Percentiles rank a stretch among this genome's conserved stretches.
Evolutionary conservation across 495 filamentous ascomycete genomes (phyloP).

Genomic region (Hypoxylon fragiforme): DNA sequence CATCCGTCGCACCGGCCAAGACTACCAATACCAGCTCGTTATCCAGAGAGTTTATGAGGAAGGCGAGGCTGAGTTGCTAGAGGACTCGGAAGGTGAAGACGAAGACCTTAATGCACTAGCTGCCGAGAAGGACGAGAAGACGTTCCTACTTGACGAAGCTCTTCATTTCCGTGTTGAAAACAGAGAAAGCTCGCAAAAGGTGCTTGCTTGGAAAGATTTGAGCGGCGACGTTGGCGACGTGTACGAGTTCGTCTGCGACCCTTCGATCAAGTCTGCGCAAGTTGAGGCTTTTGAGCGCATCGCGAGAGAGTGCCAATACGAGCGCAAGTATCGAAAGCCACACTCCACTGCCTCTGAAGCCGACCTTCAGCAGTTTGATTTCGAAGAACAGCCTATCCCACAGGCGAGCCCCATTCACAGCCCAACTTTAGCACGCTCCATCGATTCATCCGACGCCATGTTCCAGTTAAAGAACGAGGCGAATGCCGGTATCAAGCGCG

Average conservation of each 20-base stretch:
- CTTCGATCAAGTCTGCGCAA: conserved; percentile 65
- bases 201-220: conserved; percentile 92
- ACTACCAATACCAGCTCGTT: conserved; percentile 96
- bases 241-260: conserved; percentile 95
- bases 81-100: conserved; percentile 81
- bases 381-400: conserved; percentile 79
- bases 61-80: conserved; percentile 86
- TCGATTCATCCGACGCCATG: conserved; percentile 53
- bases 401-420: conserved; percentile 77
- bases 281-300: conserved; percentile 80
- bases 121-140: conserved; percentile 91
- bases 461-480: conserved; percentile 41
- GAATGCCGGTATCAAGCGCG: conserved; percentile 41
- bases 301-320: conserved; percentile 93
- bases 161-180: conserved; percentile 85
- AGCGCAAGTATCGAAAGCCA: conserved; percentile 83
- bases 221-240: conserved; percentile 92
- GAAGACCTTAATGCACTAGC: conserved; percentile 65
- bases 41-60: conserved; percentile 96
- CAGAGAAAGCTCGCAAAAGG: conserved; percentile 73
- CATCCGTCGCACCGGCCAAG: conserved; percentile 88
- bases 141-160: conserved; percentile 87
- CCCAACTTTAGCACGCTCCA: conserved; percentile 56
- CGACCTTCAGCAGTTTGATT: conserved; percentile 80
- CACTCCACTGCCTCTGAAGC: conserved; percentile 78